A percentile compares a stretch with the other conserved stretches of the same genome.
Evolutionary conservation across 2,329 filamentous ascomycete genomes (phyloP).

Genomic region (Ilyonectria robusta): DNA sequence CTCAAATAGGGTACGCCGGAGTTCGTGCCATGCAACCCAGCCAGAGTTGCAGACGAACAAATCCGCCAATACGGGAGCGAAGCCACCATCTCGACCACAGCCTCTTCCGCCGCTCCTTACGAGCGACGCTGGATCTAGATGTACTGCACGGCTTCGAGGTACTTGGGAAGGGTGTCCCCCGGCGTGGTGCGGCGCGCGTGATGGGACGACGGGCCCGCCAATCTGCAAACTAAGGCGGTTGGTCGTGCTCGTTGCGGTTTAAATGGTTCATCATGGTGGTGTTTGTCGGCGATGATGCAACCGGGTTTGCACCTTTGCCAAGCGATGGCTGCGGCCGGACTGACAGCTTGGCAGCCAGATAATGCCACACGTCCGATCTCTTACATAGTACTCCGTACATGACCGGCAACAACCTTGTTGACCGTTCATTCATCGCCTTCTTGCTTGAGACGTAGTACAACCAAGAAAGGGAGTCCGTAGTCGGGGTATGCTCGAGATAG

Average conservation of each 20-base stretch:
- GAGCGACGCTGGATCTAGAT: background rate
- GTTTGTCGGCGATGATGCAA: constrained; percentile 10
- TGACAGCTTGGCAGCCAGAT: background rate
- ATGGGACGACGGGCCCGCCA: constrained; percentile 22
- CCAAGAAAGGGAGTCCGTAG: background rate
- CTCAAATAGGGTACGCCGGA: constrained; percentile 14
- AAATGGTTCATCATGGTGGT: constrained; percentile 16
- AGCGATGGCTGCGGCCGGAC: constrained; percentile 10
- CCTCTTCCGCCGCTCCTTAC: constrained; percentile 1
- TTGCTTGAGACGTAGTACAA: background rate
- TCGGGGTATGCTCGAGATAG: constrained; percentile 1
- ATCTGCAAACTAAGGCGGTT: constrained; percentile 24
- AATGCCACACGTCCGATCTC: constrained; percentile 7
- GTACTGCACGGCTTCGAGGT: background rate
- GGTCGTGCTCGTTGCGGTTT: constrained; percentile 6
- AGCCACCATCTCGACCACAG: constrained; percentile 17
- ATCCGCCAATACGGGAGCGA: constrained; percentile 20
- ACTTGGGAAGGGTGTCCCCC: constrained; percentile 1
- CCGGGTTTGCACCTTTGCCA: background rate
- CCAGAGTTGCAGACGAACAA: background rate
- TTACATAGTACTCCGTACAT: constrained; percentile 1
- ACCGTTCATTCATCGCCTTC: background rate
- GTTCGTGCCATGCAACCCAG: constrained; percentile 10
- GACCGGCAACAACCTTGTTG: background rate
- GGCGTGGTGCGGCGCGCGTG: constrained; percentile 9